These are phyloP conservation scores for Moesziomyces parantarcticus DNA, from an alignment of 1,284 basidiomycete species.

Conservation along the genomic window DNA sequence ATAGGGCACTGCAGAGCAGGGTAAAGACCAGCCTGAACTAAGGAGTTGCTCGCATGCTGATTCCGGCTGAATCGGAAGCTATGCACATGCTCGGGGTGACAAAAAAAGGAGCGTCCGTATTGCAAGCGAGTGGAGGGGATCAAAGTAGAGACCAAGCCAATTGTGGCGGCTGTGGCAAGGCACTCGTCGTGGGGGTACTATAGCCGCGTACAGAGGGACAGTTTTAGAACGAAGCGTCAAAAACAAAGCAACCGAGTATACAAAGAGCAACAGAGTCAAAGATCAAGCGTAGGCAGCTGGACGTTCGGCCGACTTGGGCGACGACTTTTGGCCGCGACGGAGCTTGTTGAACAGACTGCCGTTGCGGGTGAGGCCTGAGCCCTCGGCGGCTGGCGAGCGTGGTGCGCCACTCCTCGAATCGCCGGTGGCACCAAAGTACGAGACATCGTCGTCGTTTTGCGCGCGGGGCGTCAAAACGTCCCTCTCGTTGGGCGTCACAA, in stretches of 20 bases:
- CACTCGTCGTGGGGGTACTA: too few relatives aligned
- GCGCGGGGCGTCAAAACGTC: conserved; percentile 35
- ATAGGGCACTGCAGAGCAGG: too few relatives aligned
- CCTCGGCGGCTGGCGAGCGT: conserved; percentile 20
- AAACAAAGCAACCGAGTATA: background rate
- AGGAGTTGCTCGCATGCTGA: too few relatives aligned
- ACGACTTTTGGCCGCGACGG: conserved; percentile 27
- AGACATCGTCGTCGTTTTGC: conserved; percentile 11
- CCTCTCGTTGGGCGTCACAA: conserved; percentile 25
- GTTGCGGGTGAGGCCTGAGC: conserved; percentile 23
- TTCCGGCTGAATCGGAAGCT: too few relatives aligned
- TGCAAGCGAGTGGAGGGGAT: too few relatives aligned
- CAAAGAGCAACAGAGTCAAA: background rate
- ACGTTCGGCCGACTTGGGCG: conserved; percentile 34
- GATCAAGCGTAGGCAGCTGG: conserved; percentile 32
- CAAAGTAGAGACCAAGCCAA: too few relatives aligned
- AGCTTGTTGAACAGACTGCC: conserved; percentile 47
- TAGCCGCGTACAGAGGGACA: too few relatives aligned
- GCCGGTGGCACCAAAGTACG: conserved; percentile 26
- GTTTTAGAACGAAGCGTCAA: background rate
- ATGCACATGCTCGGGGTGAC: too few relatives aligned
- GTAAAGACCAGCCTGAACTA: too few relatives aligned
- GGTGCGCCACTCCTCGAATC: conserved; percentile 8
- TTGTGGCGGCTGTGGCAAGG: too few relatives aligned
- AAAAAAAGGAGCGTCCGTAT: too few relatives aligned